These are phyloP conservation scores for Ustilago bromivora DNA, from an alignment of 1,284 basidiomycete species.

Conservation along the genomic window DNA sequence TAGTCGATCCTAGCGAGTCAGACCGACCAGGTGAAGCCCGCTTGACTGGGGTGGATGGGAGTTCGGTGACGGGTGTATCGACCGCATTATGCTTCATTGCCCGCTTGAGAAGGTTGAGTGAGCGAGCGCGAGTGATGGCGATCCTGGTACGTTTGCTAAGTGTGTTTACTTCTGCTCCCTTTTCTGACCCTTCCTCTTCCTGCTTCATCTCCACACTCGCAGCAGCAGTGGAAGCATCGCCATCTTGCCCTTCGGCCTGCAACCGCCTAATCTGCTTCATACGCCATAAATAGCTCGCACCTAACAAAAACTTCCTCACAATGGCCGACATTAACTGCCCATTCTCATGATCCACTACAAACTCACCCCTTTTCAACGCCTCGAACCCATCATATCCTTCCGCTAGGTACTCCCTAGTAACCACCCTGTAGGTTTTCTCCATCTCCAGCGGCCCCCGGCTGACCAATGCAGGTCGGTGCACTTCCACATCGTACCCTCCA, in stretches of 20 bases:
- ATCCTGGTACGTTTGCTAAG: conserved; percentile 30
- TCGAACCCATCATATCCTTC: conserved; percentile 80
- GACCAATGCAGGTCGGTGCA: conserved; percentile 43
- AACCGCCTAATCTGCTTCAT: conserved; percentile 50
- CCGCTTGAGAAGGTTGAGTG: conserved; percentile 35
- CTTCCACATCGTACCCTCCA: conserved; percentile 46
- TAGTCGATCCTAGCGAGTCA: conserved; percentile 4
- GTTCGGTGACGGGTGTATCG: background rate
- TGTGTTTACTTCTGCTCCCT: conserved; percentile 10
- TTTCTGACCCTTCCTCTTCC: background rate
- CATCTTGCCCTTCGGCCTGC: conserved; percentile 11
- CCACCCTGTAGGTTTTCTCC: conserved; percentile 76
- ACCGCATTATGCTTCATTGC: conserved; percentile 26
- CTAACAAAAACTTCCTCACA: conserved; percentile 86
- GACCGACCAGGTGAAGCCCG: background rate
- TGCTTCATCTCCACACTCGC: background rate
- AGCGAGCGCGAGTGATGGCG: conserved; percentile 31
- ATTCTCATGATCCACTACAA: conserved; percentile 85
- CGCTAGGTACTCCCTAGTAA: conserved; percentile 82
- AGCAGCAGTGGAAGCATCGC: background rate
- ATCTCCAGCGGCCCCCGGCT: conserved; percentile 46
- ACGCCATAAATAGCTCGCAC: conserved; percentile 69
- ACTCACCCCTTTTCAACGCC: conserved; percentile 77
- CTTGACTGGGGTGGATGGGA: conserved; percentile 27
- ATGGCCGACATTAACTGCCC: conserved; percentile 84